Evolutionary conservation across 192 early-diverging fungal species (phyloP), one percentile per base, ranked within the genome.

Genomic region (Backusella macrospora): DNA sequence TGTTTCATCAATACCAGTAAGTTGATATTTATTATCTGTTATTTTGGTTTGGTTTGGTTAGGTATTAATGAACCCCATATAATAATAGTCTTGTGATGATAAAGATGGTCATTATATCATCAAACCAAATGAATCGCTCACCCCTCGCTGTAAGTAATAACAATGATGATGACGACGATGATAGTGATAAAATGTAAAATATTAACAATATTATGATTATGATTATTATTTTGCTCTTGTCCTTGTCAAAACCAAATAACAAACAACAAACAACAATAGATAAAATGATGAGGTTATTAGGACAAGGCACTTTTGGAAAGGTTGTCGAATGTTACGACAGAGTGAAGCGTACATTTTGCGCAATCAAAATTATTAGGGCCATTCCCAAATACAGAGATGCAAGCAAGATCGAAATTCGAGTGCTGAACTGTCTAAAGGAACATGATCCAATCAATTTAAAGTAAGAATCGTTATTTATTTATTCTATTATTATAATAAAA

Each of bases 301-400:
- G 98, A 6, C 96, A 98, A 83, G 98, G 98, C 7, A 99, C 98
- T 0, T 99, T 98, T 87, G 98, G 98, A 77, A 98, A 96, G 81
- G 98, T 99, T 10, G 92, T 96, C 63, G 91, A 97, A 77, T 96
- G 93, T 52, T 91, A 82, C 68, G 96, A 98, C 77, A 84, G 85
- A 9, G 83, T 86, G 1, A 82, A 78, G 38, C 83, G 86, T 13
- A 81, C 76, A 26, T 80, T 85, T 63, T 87, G 88, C 65, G 98
- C 98, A 1, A 91, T 99, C 71, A 99, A 99, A 83, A 92, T 99
- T 40, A 96, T 99, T 63, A 89, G 96, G 37, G 91, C 96, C 0
- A 85, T 98, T 44, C 94, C 92, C 77, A 99, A 99, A 83, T 99
- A 99, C 86, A 86, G 92, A 45, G 96, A 99, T 26, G 98, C 98